A percentile compares a stretch with the other conserved stretches of the same genome.
Conservation (phyloP, 148 eudicot species). For the Diospyros lotus region DNA sequence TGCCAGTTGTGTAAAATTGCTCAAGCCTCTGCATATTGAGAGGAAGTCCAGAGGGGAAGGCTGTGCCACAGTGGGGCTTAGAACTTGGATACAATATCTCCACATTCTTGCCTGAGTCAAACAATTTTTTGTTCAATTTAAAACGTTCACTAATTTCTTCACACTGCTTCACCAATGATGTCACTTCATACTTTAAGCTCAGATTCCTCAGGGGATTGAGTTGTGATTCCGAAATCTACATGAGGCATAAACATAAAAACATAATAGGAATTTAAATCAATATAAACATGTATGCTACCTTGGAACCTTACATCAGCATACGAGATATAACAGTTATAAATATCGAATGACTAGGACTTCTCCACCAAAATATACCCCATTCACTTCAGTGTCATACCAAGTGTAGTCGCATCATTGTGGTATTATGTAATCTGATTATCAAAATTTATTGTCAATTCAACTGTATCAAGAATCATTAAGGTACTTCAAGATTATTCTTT, state of each 20-base stretch:
- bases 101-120: conserved; percentile 66
- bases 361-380: not conserved
- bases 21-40: conserved; percentile 42
- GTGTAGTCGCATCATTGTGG: not conserved
- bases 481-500: too few species aligned
- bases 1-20: conserved; percentile 37
- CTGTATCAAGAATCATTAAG: too few species aligned
- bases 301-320: not conserved
- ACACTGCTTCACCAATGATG: conserved; percentile 69
- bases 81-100: conserved; percentile 67
- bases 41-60: conserved; percentile 63
- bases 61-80: conserved; percentile 39
- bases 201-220: conserved; percentile 49
- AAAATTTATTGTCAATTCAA: not conserved
- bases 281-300: not conserved
- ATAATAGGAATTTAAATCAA: not conserved
- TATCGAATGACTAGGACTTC: not conserved
- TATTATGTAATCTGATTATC: not conserved
- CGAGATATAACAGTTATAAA: not conserved
- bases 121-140: conserved; percentile 62
- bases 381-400: not conserved
- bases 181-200: conserved; percentile 65
- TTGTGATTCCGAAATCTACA: conserved; percentile 64
- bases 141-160: conserved; percentile 67
- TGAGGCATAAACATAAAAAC: conserved; percentile 4